A percentile compares a stretch with the other conserved stretches of the same genome.
phyloP scores from a whole-genome alignment of 768 basidiomycete species.

The Ephemerocybe angulata region DNA sequence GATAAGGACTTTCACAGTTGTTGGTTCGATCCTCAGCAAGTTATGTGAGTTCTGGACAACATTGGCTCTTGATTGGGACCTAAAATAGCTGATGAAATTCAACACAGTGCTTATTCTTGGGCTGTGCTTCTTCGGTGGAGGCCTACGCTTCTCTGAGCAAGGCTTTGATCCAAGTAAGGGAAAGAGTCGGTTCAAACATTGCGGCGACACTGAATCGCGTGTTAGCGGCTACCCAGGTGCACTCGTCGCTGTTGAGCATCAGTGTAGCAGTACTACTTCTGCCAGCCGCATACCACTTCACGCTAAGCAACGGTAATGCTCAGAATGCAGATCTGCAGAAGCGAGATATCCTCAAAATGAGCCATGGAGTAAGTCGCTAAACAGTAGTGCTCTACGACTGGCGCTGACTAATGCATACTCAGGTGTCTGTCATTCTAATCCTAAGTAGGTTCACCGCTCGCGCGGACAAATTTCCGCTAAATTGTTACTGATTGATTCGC shows the following conservation, averaged over 20 bases:
- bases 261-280: conserved; percentile 78
- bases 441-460: conserved; percentile 52
- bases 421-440: conserved; percentile 78
- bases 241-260: conserved; percentile 69
- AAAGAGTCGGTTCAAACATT: no score
- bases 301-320: conserved; percentile 34
- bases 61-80: not conserved
- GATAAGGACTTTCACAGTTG: conserved; percentile 43
- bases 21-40: conserved; percentile 82
- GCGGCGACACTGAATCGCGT: not conserved
- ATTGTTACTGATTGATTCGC: conserved; percentile 1
- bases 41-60: conserved; percentile 39
- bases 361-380: conserved; percentile 67
- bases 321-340: conserved; percentile 32
- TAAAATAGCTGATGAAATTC: no score
- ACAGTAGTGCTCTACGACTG: not conserved
- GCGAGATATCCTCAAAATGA: conserved; percentile 60
- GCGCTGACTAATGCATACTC: not conserved
- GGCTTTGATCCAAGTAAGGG: conserved; percentile 70
- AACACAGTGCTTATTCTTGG: conserved; percentile 74
- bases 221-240: conserved; percentile 66
- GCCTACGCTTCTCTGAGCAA: conserved; percentile 72
- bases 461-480: not conserved
- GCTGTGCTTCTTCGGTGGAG: conserved; percentile 83
- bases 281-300: conserved; percentile 73